Percentiles rank a stretch among this genome's conserved stretches.
Conservation (phyloP, 1,284 basidiomycete species). For the Lignosus rhinocerotis region DNA sequence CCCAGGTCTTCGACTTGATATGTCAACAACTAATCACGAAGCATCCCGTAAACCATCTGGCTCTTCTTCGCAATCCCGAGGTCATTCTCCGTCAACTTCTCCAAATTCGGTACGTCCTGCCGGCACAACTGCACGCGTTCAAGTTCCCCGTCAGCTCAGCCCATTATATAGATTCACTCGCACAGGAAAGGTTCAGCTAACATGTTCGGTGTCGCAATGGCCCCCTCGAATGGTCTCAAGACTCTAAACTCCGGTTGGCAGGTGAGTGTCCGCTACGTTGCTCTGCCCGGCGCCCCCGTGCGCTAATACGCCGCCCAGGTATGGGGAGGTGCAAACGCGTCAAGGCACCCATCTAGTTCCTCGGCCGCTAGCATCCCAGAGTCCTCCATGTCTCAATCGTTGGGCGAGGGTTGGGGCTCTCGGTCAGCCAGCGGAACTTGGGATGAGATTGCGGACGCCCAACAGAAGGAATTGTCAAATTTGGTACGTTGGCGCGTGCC, state of each 20-base stretch:
- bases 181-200: slow-evolving; percentile 48
- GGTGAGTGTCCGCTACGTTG: slow-evolving; percentile 42
- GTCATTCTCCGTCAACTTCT: slow-evolving; percentile 60
- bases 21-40: slow-evolving; percentile 50
- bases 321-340: slow-evolving; percentile 56
- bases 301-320: slow-evolving; percentile 41
- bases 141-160: not conserved
- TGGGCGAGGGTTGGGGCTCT: slow-evolving; percentile 55
- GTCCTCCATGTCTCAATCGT: slow-evolving; percentile 44
- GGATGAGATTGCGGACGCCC: slow-evolving; percentile 56
- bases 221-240: slow-evolving; percentile 48
- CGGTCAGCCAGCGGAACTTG: slow-evolving; percentile 57
- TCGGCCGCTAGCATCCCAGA: slow-evolving; percentile 57
- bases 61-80: slow-evolving; percentile 61
- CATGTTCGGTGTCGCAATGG: slow-evolving; percentile 57
- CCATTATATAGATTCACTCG: slow-evolving; percentile 38
- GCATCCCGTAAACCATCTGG: slow-evolving; percentile 64
- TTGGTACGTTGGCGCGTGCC: slow-evolving; percentile 33
- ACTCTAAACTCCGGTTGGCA: slow-evolving; percentile 68
- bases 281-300: not conserved
- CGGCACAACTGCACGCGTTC: not conserved
- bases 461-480: slow-evolving; percentile 50
- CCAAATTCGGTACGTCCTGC: slow-evolving; percentile 51
- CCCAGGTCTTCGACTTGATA: slow-evolving; percentile 31
- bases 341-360: slow-evolving; percentile 63